Base-by-base conservation (phyloP, 495 filamentous ascomycete genomes). In the Thermothielavioides terrestris region DNA sequence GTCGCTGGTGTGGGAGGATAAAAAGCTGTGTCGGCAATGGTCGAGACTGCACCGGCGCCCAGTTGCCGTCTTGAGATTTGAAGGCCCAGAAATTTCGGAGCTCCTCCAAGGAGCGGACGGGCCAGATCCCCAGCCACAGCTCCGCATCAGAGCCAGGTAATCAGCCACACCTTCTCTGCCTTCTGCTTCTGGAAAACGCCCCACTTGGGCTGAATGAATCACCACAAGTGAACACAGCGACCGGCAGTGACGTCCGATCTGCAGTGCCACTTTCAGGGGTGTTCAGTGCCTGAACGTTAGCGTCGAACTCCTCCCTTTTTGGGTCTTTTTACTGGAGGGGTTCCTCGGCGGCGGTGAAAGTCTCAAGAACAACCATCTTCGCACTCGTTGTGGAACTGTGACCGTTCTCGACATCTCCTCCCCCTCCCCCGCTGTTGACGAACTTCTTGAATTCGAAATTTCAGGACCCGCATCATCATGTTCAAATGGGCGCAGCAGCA, bases 401-500 rank as follows among this genome's bases (percentile, higher is more conserved):
- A 18, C 42, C 26, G 36, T 28, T 31, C n/a, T n/a, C n/a, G n/a
- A n/a, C n/a, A n/a, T n/a, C n/a, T n/a, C n/a, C n/a, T 39, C 40
- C 34, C 42, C 26, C 26, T 49, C 42, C 30, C 25, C 31, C 32
- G 42, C 23, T 35, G 38, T 45, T 52, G 18, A 30, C 6, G 11
- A 22, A n/a, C 47, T 36, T 42, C 46, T 47, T 45, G 44, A 44
- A 52, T 43, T 40, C 53, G 21, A 55, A 44, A 50, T 26, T 31
- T 3, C 17, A 38, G 39, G 11, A 21, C 25, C 31, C 3, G 31
- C 11, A 37, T 25, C 55, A 72, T 48, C 59, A 74, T 74, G 71
- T 74, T 73, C 62, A 74, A 73, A 61, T 74, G 69, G 71, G 68
- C 70, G 53, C 70, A 74, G 50, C 68, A 72, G 60, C 62, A 62